Percentiles rank a stretch among this genome's conserved stretches.
These are phyloP conservation scores for Penicillium cataractarum DNA, from an alignment of 495 filamentous ascomycete genomes.

Conservation along the genomic window DNA sequence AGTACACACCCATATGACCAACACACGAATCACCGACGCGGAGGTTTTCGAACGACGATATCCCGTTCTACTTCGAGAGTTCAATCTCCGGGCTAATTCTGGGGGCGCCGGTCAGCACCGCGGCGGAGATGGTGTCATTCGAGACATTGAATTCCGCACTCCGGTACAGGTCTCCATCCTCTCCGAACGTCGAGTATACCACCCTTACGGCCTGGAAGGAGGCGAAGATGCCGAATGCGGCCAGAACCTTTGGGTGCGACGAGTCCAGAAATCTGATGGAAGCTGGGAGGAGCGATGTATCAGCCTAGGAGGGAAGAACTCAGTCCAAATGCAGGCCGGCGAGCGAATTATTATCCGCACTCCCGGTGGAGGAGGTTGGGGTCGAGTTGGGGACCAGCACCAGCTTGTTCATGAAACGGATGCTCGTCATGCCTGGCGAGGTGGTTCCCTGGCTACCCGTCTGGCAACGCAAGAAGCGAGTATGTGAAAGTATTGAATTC, in stretches of 20 bases:
- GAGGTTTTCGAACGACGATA: conserved; percentile 91
- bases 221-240: conserved; percentile 66
- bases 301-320: conserved; percentile 86
- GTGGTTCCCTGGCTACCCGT: conserved; percentile 34
- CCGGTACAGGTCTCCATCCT: conserved; percentile 85
- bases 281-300: conserved; percentile 62
- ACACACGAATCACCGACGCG: conserved; percentile 90
- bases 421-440: conserved; percentile 33
- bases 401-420: conserved; percentile 25
- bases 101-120: conserved; percentile 41
- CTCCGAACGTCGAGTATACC: conserved; percentile 79
- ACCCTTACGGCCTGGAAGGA: conserved; percentile 83
- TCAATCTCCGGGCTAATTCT: conserved; percentile 76
- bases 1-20: conserved; percentile 95
- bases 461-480: conserved; percentile 37
- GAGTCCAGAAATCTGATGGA: conserved; percentile 28
- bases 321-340: conserved; percentile 75
- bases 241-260: conserved; percentile 56
- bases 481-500: conserved; percentile 18
- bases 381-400: conserved; percentile 20
- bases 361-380: conserved; percentile 53
- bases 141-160: conserved; percentile 43
- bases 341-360: conserved; percentile 74
- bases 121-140: conserved; percentile 43
- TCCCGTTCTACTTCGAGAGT: conserved; percentile 82